Evolutionary conservation across 108 stramenopile species (phyloP), one percentile per base, ranked within the genome.

Genomic region (Cyclostephanos tholiformis): DNA sequence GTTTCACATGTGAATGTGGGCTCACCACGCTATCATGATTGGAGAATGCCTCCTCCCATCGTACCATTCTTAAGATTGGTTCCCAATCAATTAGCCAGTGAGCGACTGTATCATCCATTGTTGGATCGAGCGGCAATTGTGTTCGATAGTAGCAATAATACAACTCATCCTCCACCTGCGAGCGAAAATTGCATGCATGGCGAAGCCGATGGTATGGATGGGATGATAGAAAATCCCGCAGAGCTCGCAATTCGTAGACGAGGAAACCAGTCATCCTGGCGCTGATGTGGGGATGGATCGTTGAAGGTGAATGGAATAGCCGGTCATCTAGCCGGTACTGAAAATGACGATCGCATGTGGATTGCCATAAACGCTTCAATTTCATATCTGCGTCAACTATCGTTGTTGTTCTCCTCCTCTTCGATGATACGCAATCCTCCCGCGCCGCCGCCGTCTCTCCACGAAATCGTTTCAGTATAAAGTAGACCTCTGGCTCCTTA

Each of bases 21-120:
- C 8, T 53, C 25, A 19, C 23, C 25, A 53, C 52, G 52, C 25
- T 53, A 19, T 53, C 52, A 10, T 53, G 52, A 53, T 53, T 8
- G 23, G 23, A 53, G 8, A 53, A 53, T 53, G 23, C 19, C 4
- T 53, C 52, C 52, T 53, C 11, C 52, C 52, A 53, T 53, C 6
- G 52, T 10, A 53, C 3, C 2, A 53, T 53, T 8, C 19, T 53
- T 53, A 53, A 7, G 23, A 53, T 53, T 25, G 52, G n/a, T 8
- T 53, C 52, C 52, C 52, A 53, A 53, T 53, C 25, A 4, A 53
- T 25, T 10, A 53, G 1, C 52, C 52, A 53, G 23, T 53, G 52
- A 10, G 52, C 52, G 8, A 53, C 8, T 25, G 52, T 53, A 53
- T 53, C 19, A 53, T 53, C 25, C 52, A 5, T 53, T 25, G 52